Base-by-base conservation (phyloP, 805 yeast species). In the Wickerhamomyces chaumierensis region DNA sequence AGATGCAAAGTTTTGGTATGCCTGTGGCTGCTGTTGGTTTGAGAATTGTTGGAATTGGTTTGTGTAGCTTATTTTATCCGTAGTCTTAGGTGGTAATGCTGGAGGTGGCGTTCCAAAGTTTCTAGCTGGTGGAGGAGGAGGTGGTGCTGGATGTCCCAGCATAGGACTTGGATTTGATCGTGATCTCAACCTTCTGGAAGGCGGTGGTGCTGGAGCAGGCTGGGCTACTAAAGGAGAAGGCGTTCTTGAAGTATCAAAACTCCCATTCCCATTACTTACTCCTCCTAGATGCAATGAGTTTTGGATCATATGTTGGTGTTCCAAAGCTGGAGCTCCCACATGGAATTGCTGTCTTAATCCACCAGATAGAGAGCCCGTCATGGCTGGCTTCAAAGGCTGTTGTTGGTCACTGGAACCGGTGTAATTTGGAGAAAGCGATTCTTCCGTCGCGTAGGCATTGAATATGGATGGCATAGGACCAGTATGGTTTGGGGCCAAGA, bases 321-420 rank as follows among this genome's bases (percentile, higher is more conserved):
- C 40, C 25, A 11, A 39, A 42, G 4, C 16, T 23, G 21, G 25
- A 9, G 16, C 21, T 23, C 31, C 20, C 9, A n/a, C 19, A 3
- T 29, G 35, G n/a, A 34, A 14, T 23, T 32, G 18, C 25, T 38
- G 37, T 35, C 42, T 40, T 48, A 44, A 41, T 11, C 47, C 34
- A 11, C 34, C 20, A 21, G 65, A 61, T 2, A 65, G 63, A 8
- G 69, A 63, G 0, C 68, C 68, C 1, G 69, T 64, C 36, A 63
- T 58, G 23, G 67, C 50, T 4, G 68, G 68, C 36, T 50, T 52
- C 38, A 62, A 41, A 5, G 60, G 57, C 32, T 45, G n/a, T 46
- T 41, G 21, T 21, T 36, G 31, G 31, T 37, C 15, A 39, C 9
- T 9, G 23, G 6, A 7, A 7, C 23, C 23, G 6, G 23, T 9